A percentile compares a stretch with the other conserved stretches of the same genome.
Conservation (phyloP, 2,329 filamentous ascomycete genomes). For the Cordyceps cicadae region DNA sequence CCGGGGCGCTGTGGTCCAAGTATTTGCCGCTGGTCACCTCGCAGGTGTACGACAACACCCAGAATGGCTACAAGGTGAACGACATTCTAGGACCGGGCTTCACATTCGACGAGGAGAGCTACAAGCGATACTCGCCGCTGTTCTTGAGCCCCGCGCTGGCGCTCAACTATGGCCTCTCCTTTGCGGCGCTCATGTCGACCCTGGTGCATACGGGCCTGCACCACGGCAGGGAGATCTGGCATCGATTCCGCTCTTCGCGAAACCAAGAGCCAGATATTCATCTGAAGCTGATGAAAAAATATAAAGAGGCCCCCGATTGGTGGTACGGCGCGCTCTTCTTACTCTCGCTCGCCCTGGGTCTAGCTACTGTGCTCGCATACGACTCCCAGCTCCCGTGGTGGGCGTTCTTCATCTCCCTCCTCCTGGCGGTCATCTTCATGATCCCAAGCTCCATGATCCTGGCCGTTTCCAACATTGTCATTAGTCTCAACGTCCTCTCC, state of each 20-base stretch:
- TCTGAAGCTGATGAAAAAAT: constrained; percentile 25
- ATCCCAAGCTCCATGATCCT: constrained; percentile 22
- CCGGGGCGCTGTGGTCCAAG: constrained; percentile 37
- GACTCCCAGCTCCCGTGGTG: constrained; percentile 22
- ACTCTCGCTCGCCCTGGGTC: constrained; percentile 25
- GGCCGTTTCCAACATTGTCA: constrained; percentile 28
- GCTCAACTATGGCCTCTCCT: constrained; percentile 33
- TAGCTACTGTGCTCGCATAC: constrained; percentile 20
- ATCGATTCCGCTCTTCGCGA: constrained; percentile 35
- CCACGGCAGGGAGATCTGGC: constrained; percentile 35
- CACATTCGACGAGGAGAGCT: constrained; percentile 41
- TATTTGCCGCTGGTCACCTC: constrained; percentile 48
- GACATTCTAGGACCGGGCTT: constrained; percentile 40
- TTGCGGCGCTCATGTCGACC: constrained; percentile 38
- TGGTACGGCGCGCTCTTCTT: constrained; percentile 29
- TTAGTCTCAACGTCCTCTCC: constrained; percentile 33
- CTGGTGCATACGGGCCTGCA: constrained; percentile 29
- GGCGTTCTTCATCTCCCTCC: constrained; percentile 21
- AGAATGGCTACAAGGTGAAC: constrained; percentile 39
- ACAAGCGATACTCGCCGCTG: constrained; percentile 44
- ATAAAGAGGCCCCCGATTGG: constrained; percentile 30
- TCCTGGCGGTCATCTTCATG: constrained; percentile 19
- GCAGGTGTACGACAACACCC: constrained; percentile 49
- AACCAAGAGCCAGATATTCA: constrained; percentile 33
- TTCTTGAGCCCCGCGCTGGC: constrained; percentile 42